Evolutionary conservation across 2,329 filamentous ascomycete species (phyloP).

Genomic region (Metarhizium humberi): DNA sequence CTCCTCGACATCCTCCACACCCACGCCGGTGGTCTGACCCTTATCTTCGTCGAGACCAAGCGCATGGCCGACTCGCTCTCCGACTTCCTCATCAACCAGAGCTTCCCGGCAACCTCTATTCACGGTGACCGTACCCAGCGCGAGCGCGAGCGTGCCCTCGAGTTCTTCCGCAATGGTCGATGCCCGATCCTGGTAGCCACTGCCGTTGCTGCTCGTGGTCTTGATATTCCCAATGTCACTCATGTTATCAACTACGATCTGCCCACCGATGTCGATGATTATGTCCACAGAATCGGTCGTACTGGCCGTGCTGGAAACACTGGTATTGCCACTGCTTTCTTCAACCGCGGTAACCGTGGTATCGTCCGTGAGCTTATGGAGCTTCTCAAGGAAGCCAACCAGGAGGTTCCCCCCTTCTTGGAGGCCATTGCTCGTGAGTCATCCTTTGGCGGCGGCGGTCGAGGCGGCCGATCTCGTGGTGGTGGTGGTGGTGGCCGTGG

Average conservation of each 20-base stretch:
- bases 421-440: conserved; percentile 96
- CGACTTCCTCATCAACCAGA: conserved; percentile 97
- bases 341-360: conserved; percentile 98
- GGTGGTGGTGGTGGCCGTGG: conserved; percentile 52
- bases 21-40: conserved; percentile 76
- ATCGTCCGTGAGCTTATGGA: conserved; percentile 94
- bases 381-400: conserved; percentile 97
- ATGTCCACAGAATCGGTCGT: conserved; percentile 98
- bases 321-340: conserved; percentile 96
- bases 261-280: conserved; percentile 97
- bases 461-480: conserved; percentile 42
- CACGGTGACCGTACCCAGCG: conserved; percentile 98
- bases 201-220: conserved; percentile 81
- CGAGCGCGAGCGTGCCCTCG: conserved; percentile 93
- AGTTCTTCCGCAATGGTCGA: conserved; percentile 93
- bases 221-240: conserved; percentile 93
- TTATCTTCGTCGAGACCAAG: conserved; percentile 99
- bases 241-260: conserved; percentile 99
- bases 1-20: conserved; percentile 96
- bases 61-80: conserved; percentile 97
- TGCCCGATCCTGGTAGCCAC: conserved; percentile 97
- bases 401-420: conserved; percentile 87
- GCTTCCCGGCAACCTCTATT: conserved; percentile 95
- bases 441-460: conserved; percentile 65
- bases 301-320: conserved; percentile 99